Conservation (phyloP, 139 green algal species). For the Volvox reticuliferus region DNA sequence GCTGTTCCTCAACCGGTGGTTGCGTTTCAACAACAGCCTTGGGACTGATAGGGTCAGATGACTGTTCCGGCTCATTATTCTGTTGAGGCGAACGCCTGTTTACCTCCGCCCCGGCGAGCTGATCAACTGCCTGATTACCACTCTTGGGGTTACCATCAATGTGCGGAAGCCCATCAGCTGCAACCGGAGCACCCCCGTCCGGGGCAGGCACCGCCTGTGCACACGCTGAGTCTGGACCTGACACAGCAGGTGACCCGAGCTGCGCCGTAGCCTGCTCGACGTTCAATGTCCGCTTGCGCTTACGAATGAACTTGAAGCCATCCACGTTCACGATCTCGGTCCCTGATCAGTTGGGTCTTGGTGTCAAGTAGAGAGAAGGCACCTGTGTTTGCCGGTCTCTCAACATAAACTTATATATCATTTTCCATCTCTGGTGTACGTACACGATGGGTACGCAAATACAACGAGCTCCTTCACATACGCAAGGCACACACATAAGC, state of each 20-base stretch:
- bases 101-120: background rate
- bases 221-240: background rate
- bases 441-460: too few relatives aligned
- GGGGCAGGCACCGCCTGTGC: background rate
- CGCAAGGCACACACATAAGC: too few relatives aligned
- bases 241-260: background rate
- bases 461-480: too few relatives aligned
- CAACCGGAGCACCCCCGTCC: background rate
- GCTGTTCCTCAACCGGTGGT: background rate
- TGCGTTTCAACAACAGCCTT: background rate
- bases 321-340: slow-evolving; percentile 20
- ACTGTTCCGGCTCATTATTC: background rate
- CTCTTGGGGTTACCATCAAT: background rate
- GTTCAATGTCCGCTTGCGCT: background rate
- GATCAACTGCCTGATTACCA: background rate
- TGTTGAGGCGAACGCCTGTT: background rate
- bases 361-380: background rate
- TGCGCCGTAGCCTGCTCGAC: background rate
- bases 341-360: slow-evolving; percentile 6
- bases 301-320: background rate
- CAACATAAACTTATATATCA: too few relatives aligned
- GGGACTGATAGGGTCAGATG: background rate
- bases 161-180: background rate
- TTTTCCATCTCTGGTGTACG: too few relatives aligned
- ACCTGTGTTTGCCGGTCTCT: too few relatives aligned